phyloP scores from a whole-genome alignment of 139 green algal genomes.

The Micromonas pusilla region DNA sequence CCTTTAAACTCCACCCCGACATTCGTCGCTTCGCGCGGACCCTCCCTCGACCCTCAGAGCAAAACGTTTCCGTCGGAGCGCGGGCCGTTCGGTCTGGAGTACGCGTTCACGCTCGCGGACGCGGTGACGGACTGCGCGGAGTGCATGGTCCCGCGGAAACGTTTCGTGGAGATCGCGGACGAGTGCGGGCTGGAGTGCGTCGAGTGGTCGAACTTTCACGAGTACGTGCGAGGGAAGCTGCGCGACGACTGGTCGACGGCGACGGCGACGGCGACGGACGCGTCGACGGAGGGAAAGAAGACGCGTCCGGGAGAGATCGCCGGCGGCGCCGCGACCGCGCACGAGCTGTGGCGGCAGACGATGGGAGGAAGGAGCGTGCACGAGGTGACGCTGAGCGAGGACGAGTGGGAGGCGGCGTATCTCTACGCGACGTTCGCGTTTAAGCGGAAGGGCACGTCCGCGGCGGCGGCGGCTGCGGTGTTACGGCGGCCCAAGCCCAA shows the following conservation, averaged over 20 bases:
- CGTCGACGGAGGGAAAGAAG: background rate
- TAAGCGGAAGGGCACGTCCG: background rate
- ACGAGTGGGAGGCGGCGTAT: slow-evolving; percentile 26
- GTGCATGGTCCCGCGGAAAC: slow-evolving; percentile 9
- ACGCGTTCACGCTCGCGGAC: slow-evolving; percentile 22
- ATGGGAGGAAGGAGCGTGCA: background rate
- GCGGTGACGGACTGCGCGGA: slow-evolving; percentile 14
- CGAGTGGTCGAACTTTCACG: slow-evolving; percentile 19
- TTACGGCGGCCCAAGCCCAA: background rate
- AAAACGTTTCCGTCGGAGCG: slow-evolving; percentile 8
- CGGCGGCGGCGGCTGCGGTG: slow-evolving; percentile 4
- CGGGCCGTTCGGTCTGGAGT: slow-evolving; percentile 15
- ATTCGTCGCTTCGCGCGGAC: too few relatives aligned
- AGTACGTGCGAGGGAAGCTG: slow-evolving; percentile 14
- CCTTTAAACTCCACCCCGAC: too few relatives aligned
- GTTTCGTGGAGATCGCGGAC: background rate
- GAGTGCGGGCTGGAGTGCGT: slow-evolving; percentile 22
- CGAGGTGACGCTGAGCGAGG: background rate
- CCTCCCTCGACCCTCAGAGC: too few relatives aligned
- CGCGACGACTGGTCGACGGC: background rate
- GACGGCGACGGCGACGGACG: background rate
- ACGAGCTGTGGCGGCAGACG: background rate
- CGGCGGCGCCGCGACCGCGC: background rate
- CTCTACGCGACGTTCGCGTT: slow-evolving; percentile 18
- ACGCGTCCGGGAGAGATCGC: background rate